phyloP scores from a whole-genome alignment of 768 basidiomycete species.

The Suillus plorans region DNA sequence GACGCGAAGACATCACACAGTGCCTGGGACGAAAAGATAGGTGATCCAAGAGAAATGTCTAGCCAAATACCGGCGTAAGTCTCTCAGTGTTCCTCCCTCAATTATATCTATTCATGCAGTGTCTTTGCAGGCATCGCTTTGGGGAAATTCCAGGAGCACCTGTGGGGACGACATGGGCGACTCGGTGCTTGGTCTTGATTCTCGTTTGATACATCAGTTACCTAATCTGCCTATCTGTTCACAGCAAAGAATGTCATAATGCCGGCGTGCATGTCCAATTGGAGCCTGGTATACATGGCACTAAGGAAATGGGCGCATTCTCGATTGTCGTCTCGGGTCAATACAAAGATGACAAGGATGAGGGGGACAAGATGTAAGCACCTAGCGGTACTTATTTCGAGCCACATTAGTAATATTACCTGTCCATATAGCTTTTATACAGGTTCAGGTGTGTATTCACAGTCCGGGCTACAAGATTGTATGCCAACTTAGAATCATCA shows the following conservation, averaged over 20 bases:
- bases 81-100: not conserved
- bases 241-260: constrained; percentile 11
- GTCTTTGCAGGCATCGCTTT: constrained; percentile 18
- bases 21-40: not conserved
- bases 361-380: constrained; percentile 25
- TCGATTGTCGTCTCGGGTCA: constrained; percentile 20
- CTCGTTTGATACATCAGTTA: not conserved
- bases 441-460: constrained; percentile 14
- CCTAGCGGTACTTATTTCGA: constrained; percentile 17
- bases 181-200: constrained; percentile 15
- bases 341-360: constrained; percentile 26
- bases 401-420: not conserved
- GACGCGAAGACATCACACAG: not conserved
- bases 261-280: constrained; percentile 18
- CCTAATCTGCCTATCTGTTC: not conserved
- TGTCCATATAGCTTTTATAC: constrained; percentile 24
- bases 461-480: not conserved
- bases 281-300: constrained; percentile 24
- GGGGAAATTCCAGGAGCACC: constrained; percentile 23
- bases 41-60: not conserved
- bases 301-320: constrained; percentile 4
- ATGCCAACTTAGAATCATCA: not conserved
- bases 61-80: not conserved
- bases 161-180: constrained; percentile 22
- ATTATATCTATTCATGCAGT: not conserved